Percentiles rank a stretch among this genome's conserved stretches.
phyloP scores from a whole-genome alignment of 177 flowering plant species.

The Vitis hybrid region DNA sequence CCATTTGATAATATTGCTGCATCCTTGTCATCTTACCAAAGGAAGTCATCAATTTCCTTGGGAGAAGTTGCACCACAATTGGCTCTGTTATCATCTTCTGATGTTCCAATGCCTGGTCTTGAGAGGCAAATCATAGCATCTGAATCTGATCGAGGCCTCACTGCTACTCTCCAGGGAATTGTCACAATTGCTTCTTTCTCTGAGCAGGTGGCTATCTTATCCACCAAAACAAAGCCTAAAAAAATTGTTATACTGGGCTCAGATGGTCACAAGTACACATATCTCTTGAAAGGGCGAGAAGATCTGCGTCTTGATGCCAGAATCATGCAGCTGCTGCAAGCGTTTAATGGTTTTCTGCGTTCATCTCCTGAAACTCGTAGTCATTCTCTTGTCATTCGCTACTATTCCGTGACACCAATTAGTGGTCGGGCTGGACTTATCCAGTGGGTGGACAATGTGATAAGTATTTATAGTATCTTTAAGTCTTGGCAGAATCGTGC shows the following conservation, averaged over 20 bases:
- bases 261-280: conserved; percentile 86
- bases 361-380: conserved; percentile 55
- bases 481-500: conserved; percentile 91
- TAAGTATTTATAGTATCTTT: conserved; percentile 84
- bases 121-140: conserved; percentile 65
- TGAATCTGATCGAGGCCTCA: conserved; percentile 47
- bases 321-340: conserved; percentile 96
- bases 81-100: conserved; percentile 69
- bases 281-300: conserved; percentile 95
- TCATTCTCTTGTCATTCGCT: conserved; percentile 62
- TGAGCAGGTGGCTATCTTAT: conserved; percentile 67
- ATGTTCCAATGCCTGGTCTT: conserved; percentile 98
- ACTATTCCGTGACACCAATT: conserved; percentile 96
- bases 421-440: conserved; percentile 98
- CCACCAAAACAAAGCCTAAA: conserved; percentile 97
- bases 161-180: conserved; percentile 49
- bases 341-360: conserved; percentile 70
- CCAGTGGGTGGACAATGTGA: conserved; percentile 94
- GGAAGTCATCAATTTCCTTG: conserved; percentile 73
- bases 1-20: conserved; percentile 83
- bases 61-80: conserved; percentile 87
- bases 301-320: conserved; percentile 99
- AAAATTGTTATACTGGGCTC: conserved; percentile 81
- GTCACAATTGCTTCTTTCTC: conserved; percentile 83
- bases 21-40: conserved; percentile 80